Percentiles rank a stretch among this genome's conserved stretches.
phyloP scores from a whole-genome alignment of 495 filamentous ascomycete genomes.

The Penicillium bialowiezense region DNA sequence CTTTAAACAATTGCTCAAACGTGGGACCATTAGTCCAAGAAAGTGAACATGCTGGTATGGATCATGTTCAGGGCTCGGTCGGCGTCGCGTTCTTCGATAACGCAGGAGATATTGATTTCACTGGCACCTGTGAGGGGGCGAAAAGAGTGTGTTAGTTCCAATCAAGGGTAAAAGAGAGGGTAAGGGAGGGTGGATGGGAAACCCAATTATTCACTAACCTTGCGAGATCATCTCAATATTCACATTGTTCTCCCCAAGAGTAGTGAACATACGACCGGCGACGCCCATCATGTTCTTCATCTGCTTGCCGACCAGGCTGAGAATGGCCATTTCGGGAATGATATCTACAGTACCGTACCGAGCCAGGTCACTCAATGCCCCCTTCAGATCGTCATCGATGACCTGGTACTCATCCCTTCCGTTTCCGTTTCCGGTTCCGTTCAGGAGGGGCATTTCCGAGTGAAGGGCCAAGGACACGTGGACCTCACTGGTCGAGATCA shows the following conservation, averaged over 20 bases:
- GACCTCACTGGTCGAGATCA: slow-evolving; percentile 91
- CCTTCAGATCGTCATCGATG: slow-evolving; percentile 60
- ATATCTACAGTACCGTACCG: slow-evolving; percentile 83
- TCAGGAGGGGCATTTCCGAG: slow-evolving; percentile 53
- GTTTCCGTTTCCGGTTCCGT: slow-evolving; percentile 53
- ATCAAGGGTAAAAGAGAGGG: slow-evolving; percentile 5
- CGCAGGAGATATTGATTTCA: slow-evolving; percentile 98
- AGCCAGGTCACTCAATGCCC: slow-evolving; percentile 65
- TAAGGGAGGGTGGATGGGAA: neutral
- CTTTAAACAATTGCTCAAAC: slow-evolving; percentile 21
- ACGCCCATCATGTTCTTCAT: slow-evolving; percentile 95
- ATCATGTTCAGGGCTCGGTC: slow-evolving; percentile 90
- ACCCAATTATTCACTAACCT: slow-evolving; percentile 56
- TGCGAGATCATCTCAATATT: slow-evolving; percentile 99
- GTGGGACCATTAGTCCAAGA: slow-evolving; percentile 40
- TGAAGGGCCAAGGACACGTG: slow-evolving; percentile 96
- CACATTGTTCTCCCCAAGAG: slow-evolving; percentile 79
- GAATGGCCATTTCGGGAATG: slow-evolving; percentile 82
- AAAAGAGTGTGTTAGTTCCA: slow-evolving; percentile 16
- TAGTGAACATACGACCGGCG: slow-evolving; percentile 84
- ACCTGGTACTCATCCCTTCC: slow-evolving; percentile 62
- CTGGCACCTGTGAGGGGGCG: slow-evolving; percentile 66
- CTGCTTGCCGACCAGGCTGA: slow-evolving; percentile 86
- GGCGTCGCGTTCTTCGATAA: slow-evolving; percentile 87
- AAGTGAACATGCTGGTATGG: slow-evolving; percentile 85